phyloP scores from a whole-genome alignment of 2,329 filamentous ascomycete genomes.

The Leptographium flavum region DNA sequence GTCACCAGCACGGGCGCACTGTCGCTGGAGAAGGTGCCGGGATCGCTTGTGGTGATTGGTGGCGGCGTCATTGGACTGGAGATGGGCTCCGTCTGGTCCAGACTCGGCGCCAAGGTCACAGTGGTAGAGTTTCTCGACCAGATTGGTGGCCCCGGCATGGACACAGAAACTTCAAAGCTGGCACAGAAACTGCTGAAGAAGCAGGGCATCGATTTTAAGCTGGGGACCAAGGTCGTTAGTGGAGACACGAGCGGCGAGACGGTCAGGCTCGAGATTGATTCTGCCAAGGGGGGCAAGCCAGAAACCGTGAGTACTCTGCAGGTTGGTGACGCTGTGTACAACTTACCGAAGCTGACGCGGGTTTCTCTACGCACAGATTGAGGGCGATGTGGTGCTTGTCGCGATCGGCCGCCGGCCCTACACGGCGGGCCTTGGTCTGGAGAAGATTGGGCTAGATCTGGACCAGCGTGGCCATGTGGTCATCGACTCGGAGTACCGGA shows the following conservation, averaged over 20 bases:
- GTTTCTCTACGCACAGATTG: constrained; percentile 43
- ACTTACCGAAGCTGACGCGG: constrained; percentile 4
- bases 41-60: constrained; percentile 94
- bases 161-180: constrained; percentile 79
- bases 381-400: constrained; percentile 89
- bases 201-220: constrained; percentile 97
- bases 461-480: constrained; percentile 91
- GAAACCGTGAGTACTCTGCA: constrained; percentile 52
- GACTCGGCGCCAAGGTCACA: constrained; percentile 85
- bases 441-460: constrained; percentile 83
- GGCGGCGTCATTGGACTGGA: constrained; percentile 98
- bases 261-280: constrained; percentile 73
- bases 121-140: constrained; percentile 93
- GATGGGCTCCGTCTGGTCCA: constrained; percentile 96
- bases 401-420: constrained; percentile 94
- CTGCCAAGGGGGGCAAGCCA: constrained; percentile 90
- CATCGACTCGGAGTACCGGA: constrained; percentile 98
- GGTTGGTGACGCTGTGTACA: neutral
- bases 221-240: constrained; percentile 83
- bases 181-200: constrained; percentile 87
- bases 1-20: constrained; percentile 94
- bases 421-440: constrained; percentile 78
- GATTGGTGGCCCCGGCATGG: constrained; percentile 97
- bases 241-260: constrained; percentile 69
- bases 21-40: constrained; percentile 75